Evolutionary conservation across 2,329 filamentous ascomycete species (phyloP), one percentile per base, ranked within the genome.

Genomic region (Dothistroma septosporum): DNA sequence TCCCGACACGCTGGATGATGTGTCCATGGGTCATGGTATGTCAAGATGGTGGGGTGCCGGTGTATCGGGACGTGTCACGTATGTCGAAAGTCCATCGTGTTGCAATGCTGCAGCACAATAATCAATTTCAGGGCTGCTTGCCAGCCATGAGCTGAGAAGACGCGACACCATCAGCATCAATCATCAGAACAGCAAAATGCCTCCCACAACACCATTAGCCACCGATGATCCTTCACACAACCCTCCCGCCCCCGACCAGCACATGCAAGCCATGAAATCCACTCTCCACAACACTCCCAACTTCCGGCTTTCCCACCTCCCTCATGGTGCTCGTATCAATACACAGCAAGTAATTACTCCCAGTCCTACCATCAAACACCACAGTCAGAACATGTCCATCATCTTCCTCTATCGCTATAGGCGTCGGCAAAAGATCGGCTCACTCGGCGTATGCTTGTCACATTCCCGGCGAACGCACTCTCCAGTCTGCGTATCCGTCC

Each of bases 371-470:
- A 69, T 91, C 85, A 1, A 90, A 77, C 4, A 90, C 83, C 0
- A 90, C 81, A 52, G 78, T 84, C 59, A 89, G 69, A 21, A 89
- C 59, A 0, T 85, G 81, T 0, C 86, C 86, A 58, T 86, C 85
- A 66, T 90, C 87, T 69, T 89, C 87, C 0, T 76, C 79, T 2
- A 68, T 66, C 1, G 73, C 76, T 12, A 76, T 73, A 0, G 83
- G 83, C 31, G 80, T 75, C 0, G 81, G 76, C 1, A 91, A 63
- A 90, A 91, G 33, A 91, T 85, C 0, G 87, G 79, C 72, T 91
- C 88, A 1, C 87, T 84, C 0, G 88, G 88, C 0, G 85, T 87
- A 67, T 90, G 86, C 0, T 82, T 85, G 1, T 76, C 71, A 0
- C 78, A 77, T 11, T 82, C 78, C 88, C 88, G 91, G 61, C 82